A percentile compares a stretch with the other conserved stretches of the same genome.
phyloP scores from a whole-genome alignment of 2,329 filamentous ascomycete genomes.

The Tolypocladium ophioglossoides region DNA sequence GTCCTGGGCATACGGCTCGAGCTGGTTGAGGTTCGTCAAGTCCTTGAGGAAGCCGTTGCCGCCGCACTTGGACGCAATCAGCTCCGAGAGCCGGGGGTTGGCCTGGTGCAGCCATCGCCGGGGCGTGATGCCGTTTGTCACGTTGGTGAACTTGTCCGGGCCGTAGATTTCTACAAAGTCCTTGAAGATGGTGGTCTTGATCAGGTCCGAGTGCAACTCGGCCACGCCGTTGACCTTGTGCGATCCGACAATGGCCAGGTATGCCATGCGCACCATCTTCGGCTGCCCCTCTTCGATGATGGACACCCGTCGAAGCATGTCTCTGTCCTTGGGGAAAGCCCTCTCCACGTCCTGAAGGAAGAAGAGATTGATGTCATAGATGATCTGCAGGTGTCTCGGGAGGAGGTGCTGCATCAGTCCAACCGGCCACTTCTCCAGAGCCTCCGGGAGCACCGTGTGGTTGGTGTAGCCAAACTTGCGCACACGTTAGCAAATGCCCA shows the following conservation, averaged over 20 bases:
- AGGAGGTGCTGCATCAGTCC: constrained; percentile 85
- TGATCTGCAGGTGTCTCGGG: constrained; percentile 90
- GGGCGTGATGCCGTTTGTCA: constrained; percentile 96
- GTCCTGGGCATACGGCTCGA: constrained; percentile 78
- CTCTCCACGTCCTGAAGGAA: constrained; percentile 90
- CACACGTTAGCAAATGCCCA: constrained; percentile 1
- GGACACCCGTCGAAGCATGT: constrained; percentile 77
- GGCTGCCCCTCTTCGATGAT: constrained; percentile 95
- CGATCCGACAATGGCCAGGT: constrained; percentile 86
- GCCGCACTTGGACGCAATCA: constrained; percentile 85
- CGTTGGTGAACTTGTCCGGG: constrained; percentile 95
- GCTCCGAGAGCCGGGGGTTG: constrained; percentile 80
- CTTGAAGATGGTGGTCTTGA: constrained; percentile 99
- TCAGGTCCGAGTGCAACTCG: constrained; percentile 92
- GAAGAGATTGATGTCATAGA: constrained; percentile 93
- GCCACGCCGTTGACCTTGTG: constrained; percentile 99
- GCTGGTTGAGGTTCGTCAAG: constrained; percentile 71
- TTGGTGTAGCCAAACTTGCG: constrained; percentile 89
- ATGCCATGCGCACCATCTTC: constrained; percentile 98
- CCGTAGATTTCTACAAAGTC: constrained; percentile 95
- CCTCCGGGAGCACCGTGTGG: constrained; percentile 94
- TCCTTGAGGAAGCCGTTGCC: constrained; percentile 82
- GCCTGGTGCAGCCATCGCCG: constrained; percentile 95
- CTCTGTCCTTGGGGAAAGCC: constrained; percentile 78
- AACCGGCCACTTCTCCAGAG: constrained; percentile 97